Evolutionary conservation across 768 basidiomycete species (phyloP).

Genomic region (Scleroderma bovista): DNA sequence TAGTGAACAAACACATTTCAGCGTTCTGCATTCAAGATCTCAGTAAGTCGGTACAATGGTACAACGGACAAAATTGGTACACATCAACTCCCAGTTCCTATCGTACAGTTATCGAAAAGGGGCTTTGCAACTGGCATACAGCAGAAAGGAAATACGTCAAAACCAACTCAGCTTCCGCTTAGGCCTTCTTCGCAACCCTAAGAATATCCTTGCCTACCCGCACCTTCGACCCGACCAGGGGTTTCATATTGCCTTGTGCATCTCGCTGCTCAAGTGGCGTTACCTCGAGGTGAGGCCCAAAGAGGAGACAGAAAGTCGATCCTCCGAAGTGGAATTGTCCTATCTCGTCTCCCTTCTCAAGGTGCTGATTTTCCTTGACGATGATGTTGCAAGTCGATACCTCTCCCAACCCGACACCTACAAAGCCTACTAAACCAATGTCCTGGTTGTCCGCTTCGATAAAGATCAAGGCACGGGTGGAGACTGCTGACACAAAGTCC

Average conservation of each 20-base stretch:
- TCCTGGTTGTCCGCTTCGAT: conserved; percentile 8
- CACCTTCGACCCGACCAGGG: neutral
- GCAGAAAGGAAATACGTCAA: too few species aligned
- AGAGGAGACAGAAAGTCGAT: conserved; percentile 40
- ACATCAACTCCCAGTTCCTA: too few species aligned
- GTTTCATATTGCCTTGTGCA: neutral
- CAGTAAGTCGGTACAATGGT: too few species aligned
- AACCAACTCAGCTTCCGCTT: neutral
- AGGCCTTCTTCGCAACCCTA: neutral
- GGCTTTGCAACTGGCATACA: too few species aligned
- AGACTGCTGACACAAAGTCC: conserved; percentile 17
- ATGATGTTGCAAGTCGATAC: conserved; percentile 51
- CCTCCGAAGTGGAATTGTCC: conserved; percentile 50
- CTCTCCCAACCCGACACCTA: conserved; percentile 55
- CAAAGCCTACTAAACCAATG: conserved; percentile 48
- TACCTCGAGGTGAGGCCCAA: conserved; percentile 18
- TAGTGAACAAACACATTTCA: too few species aligned
- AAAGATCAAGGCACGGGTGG: neutral
- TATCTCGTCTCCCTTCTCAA: conserved; percentile 6
- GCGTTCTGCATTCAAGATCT: too few species aligned
- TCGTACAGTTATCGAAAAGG: too few species aligned
- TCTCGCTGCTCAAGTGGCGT: neutral
- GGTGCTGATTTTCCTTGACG: conserved; percentile 23
- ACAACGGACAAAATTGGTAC: too few species aligned
- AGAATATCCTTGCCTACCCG: neutral